Evolutionary conservation across 805 yeast genomes (phyloP).

Genomic region (Barnettozyma vustinii): DNA sequence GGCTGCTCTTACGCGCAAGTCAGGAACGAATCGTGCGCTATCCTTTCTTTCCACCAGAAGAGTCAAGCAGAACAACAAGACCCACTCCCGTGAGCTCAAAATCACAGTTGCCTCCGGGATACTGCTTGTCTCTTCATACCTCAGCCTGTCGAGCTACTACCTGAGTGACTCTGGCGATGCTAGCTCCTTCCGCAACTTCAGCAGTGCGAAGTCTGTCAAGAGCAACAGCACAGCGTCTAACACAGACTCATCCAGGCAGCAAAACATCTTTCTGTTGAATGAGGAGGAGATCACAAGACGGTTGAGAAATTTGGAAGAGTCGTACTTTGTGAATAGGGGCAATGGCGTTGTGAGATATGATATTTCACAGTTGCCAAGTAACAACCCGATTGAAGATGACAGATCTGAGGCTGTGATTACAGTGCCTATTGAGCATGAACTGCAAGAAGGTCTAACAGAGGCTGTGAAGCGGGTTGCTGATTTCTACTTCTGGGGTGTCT

Average conservation of each 20-base stretch:
- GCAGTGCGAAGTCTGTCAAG: constrained; percentile 19
- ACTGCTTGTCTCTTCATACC: constrained; percentile 24
- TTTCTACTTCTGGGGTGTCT: constrained; percentile 93
- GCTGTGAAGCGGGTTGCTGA: constrained; percentile 36
- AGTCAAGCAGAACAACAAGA: background rate
- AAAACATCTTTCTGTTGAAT: constrained; percentile 49
- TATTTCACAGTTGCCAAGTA: constrained; percentile 82
- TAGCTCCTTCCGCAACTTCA: constrained; percentile 17
- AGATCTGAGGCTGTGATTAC: constrained; percentile 77
- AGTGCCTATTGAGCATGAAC: constrained; percentile 40
- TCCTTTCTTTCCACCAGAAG: background rate
- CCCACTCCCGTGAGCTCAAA: constrained; percentile 15
- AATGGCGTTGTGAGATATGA: constrained; percentile 88
- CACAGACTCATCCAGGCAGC: constrained; percentile 32
- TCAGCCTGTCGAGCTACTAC: constrained; percentile 21
- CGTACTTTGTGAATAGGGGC: constrained; percentile 74
- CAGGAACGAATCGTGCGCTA: background rate
- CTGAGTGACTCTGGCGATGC: constrained; percentile 23
- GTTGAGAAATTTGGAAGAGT: constrained; percentile 71
- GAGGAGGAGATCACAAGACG: constrained; percentile 69
- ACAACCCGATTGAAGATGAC: constrained; percentile 93
- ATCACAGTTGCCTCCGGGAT: constrained; percentile 26
- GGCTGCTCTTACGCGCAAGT: background rate
- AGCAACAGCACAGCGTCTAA: constrained; percentile 3
- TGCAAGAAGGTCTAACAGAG: background rate